Base-by-base conservation (phyloP, 495 filamentous ascomycete genomes). In the Terfezia boudieri region DNA sequence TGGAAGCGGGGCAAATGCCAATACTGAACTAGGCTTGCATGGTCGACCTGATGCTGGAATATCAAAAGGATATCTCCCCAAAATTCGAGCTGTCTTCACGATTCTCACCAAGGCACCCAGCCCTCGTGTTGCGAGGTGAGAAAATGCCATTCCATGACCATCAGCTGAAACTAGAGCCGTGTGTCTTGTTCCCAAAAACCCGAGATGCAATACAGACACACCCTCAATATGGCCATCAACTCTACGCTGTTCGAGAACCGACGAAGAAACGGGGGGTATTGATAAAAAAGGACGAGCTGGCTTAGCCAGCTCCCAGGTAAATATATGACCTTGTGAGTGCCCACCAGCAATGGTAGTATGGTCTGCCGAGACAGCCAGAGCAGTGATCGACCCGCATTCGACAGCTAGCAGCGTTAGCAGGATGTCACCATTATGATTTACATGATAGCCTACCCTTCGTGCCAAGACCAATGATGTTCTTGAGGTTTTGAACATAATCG, bases 141-240 rank as follows among this genome's bases (percentile, higher is more conserved):
- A 94, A 65, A 99, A 99, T 9, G 89, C 88, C 90, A 99, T 96
- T 49, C 90, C 90, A 41, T 76, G 75, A 61, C 89, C 86, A 66
- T 99, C 87, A 1, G 89, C 89, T n/a, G 90, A 99, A 26, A 94
- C 85, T n/a, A 99, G 70, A 41, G 90, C 90, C 38, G 90, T 96
- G 62, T 94, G 92, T 53, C 90, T 73, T 12, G 83, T 93, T 22
- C 92, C 90, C n/a, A 99, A 71, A 60, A 99, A 99, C 1, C 88
- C 90, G 36, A 96, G 66, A 70, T 96, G 90, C 36, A 88, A 76
- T 49, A 99, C 76, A 7, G 81, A 73, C 11, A 78, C 74, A 55
- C 80, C 82, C 8, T 80, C 71, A 41, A 89, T 67, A 67, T 99
- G 90, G 22, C 90, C 89, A 74, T 96, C 88, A 8, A 65, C 66